phyloP scores from a whole-genome alignment of 2,329 filamentous ascomycete species.

The Trichoderma arundinaceum region DNA sequence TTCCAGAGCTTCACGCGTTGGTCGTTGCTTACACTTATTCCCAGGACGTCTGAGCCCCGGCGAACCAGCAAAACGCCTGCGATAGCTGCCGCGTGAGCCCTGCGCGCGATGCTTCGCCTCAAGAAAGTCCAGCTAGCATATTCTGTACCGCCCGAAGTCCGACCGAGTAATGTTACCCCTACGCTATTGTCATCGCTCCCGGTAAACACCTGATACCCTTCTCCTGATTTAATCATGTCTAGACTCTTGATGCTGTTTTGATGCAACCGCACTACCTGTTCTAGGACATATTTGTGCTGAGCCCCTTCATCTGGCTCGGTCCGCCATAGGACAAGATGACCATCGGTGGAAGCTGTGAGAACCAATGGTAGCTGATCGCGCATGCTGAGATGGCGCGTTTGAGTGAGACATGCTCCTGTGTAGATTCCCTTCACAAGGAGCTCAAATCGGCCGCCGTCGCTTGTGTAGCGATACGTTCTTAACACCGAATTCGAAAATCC shows the following conservation, averaged over 20 bases:
- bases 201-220: constrained; percentile 63
- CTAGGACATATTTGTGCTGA: constrained; percentile 38
- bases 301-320: constrained; percentile 32
- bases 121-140: constrained; percentile 37
- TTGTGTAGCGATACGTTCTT: constrained; percentile 61
- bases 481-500: constrained; percentile 84
- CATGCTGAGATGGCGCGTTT: constrained; percentile 55
- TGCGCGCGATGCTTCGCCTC: constrained; percentile 42
- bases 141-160: constrained; percentile 32
- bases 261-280: constrained; percentile 62
- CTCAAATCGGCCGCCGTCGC: constrained; percentile 48
- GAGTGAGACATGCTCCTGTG: constrained; percentile 77
- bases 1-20: constrained; percentile 64
- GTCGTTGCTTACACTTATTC: constrained; percentile 63
- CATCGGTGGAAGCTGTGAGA: constrained; percentile 81
- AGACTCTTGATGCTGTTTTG: constrained; percentile 80
- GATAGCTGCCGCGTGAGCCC: constrained; percentile 74
- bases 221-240: constrained; percentile 47
- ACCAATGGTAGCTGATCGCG: constrained; percentile 46
- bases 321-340: constrained; percentile 59
- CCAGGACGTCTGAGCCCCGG: constrained; percentile 33
- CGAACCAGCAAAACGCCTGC: constrained; percentile 59
- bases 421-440: constrained; percentile 63
- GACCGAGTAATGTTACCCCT: constrained; percentile 54
- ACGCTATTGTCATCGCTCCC: constrained; percentile 90